Conservation (phyloP, 2,329 filamentous ascomycete species). For the Paraconiothyrium sp. region DNA sequence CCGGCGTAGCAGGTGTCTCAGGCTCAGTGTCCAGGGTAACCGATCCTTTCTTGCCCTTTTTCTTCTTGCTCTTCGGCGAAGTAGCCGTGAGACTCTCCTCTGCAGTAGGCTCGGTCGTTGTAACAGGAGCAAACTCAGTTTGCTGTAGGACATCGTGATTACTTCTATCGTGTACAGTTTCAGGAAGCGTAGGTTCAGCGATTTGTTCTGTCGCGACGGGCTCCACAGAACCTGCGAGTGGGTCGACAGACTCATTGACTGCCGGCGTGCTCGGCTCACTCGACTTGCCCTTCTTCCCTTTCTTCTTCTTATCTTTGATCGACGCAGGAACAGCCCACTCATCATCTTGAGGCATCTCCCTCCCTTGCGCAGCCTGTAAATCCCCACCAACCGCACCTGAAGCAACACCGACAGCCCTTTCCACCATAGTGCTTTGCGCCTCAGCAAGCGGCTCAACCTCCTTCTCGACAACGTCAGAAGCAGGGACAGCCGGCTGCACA, state of each 20-base stretch:
- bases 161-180: conserved; percentile 13
- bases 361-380: not conserved
- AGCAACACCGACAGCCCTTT: conserved; percentile 3
- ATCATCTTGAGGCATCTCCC: no score
- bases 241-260: conserved; percentile 13
- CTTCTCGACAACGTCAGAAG: not conserved
- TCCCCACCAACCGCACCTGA: conserved; percentile 1
- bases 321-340: no score
- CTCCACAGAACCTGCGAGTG: conserved; percentile 15
- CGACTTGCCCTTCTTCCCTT: conserved; percentile 28
- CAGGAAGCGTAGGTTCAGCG: conserved; percentile 10
- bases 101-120: not conserved
- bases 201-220: not conserved
- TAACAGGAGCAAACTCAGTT: not conserved
- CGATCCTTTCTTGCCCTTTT: conserved; percentile 29
- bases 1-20: conserved; percentile 5
- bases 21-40: conserved; percentile 20
- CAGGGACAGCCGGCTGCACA: conserved; percentile 17
- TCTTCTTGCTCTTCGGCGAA: conserved; percentile 57
- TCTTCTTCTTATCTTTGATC: conserved; percentile 12
- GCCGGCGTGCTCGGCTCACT: conserved; percentile 19
- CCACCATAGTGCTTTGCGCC: conserved; percentile 6
- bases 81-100: conserved; percentile 14
- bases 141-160: conserved; percentile 16
- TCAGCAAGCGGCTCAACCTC: conserved; percentile 5